Evolutionary conservation across 169 alveolate species (phyloP).

Genomic region (Plasmodium sp.): DNA sequence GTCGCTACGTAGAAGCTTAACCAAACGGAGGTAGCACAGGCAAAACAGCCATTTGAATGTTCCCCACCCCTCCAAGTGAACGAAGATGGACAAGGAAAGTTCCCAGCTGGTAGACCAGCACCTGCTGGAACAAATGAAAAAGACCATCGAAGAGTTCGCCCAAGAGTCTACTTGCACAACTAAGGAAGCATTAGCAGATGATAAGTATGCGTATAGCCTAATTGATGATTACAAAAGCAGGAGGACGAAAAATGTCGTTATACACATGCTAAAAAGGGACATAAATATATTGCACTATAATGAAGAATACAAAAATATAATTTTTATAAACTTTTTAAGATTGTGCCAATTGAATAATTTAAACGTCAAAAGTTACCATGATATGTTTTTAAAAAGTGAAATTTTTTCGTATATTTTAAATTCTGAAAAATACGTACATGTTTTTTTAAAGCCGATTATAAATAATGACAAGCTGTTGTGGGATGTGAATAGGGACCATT

Average conservation of each 20-base stretch:
- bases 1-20: not conserved
- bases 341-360: conserved; percentile 71
- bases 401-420: conserved; percentile 10
- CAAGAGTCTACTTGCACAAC: not conserved
- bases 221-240: conserved; percentile 82
- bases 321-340: conserved; percentile 70
- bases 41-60: not conserved
- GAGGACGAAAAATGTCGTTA: conserved; percentile 79
- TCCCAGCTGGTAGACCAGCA: not conserved
- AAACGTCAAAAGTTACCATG: conserved; percentile 62
- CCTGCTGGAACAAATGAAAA: not conserved
- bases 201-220: conserved; percentile 81
- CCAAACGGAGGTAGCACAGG: not conserved
- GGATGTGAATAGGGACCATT: conserved; percentile 50
- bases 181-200: conserved; percentile 74
- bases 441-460: conserved; percentile 65
- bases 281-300: conserved; percentile 49
- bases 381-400: conserved; percentile 65
- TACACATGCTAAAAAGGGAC: conserved; percentile 75
- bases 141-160: not conserved
- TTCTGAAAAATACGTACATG: conserved; percentile 37
- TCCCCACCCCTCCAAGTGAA: not conserved
- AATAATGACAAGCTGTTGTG: conserved; percentile 69
- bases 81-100: not conserved
- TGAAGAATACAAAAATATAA: conserved; percentile 66